phyloP scores from a whole-genome alignment of 2,329 filamentous ascomycete species.

The Monosporascus cannonballus region DNA sequence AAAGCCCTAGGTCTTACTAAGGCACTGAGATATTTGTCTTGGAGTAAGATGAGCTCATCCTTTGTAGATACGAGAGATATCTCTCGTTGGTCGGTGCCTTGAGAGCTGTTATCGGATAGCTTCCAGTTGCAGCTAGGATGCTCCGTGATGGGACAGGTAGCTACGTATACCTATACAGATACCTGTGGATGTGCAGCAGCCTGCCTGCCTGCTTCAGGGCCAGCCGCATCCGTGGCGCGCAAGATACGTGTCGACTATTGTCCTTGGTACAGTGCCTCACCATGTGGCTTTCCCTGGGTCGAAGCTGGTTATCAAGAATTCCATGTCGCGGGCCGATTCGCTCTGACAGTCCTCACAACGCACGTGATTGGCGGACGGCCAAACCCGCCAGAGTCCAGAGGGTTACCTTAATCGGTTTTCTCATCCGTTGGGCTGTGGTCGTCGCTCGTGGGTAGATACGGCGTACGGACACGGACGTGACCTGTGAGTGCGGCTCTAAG shows the following conservation, averaged over 20 bases:
- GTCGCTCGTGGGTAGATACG: neutral
- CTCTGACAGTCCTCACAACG: neutral
- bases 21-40: no score
- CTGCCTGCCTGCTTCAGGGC: neutral
- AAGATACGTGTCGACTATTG: neutral
- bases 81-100: no score
- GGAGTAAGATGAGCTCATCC: no score
- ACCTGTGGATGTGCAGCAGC: neutral
- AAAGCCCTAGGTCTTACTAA: no score
- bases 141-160: neutral
- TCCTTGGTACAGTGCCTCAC: neutral
- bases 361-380: neutral
- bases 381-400: no score
- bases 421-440: neutral
- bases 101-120: no score
- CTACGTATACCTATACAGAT: neutral
- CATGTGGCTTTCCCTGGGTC: neutral
- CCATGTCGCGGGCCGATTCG: neutral
- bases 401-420: neutral
- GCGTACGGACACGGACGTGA: neutral
- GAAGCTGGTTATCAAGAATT: no score
- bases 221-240: neutral
- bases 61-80: no score
- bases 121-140: no score
- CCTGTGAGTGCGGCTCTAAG: neutral